Evolutionary conservation across 1,284 basidiomycete species (phyloP).

Genomic region (Apiotrichum sp.): DNA sequence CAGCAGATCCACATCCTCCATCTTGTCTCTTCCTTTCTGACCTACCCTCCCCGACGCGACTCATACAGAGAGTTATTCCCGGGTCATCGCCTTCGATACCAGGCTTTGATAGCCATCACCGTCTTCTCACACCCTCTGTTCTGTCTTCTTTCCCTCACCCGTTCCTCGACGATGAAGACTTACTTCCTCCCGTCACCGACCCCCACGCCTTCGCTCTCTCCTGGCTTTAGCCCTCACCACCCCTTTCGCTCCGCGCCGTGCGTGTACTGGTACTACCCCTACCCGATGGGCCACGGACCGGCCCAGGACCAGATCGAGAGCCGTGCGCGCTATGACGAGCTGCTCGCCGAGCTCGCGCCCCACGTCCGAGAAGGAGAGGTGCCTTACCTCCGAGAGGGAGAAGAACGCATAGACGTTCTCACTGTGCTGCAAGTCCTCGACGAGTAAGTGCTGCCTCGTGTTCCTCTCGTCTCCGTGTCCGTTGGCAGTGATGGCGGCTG

Average conservation of each 20-base stretch:
- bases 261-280: slow-evolving; percentile 2
- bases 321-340: background rate
- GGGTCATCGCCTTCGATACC: too few relatives aligned
- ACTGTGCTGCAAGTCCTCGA: background rate
- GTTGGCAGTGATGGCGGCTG: too few relatives aligned
- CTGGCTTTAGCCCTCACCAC: background rate
- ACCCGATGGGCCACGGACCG: slow-evolving; percentile 1
- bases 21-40: too few relatives aligned
- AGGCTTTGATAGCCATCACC: too few relatives aligned
- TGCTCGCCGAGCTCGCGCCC: background rate
- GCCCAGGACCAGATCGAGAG: background rate
- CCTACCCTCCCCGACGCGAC: too few relatives aligned
- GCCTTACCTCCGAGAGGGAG: too few relatives aligned
- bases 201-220: background rate
- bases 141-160: background rate
- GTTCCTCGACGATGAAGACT: background rate
- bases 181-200: background rate
- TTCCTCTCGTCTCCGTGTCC: background rate
- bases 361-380: background rate
- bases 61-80: too few relatives aligned
- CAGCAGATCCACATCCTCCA: too few relatives aligned
- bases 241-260: background rate
- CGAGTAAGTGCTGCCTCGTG: background rate
- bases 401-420: background rate
- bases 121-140: too few relatives aligned